Conservation (phyloP, 768 basidiomycete species). For the Termitomyces heimii region DNA sequence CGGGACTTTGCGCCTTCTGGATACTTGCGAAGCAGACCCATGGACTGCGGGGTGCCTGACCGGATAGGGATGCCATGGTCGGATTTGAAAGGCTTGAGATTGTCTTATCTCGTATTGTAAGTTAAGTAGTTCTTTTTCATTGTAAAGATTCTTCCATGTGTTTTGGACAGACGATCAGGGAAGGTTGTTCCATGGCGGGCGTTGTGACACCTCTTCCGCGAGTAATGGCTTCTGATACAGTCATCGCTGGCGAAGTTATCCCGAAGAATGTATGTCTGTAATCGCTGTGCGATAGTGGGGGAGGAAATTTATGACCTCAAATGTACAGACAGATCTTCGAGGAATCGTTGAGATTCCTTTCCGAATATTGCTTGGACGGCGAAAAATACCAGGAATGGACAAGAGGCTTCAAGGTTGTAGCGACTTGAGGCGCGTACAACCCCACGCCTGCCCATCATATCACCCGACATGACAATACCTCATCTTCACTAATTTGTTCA, state of each 20-base stretch:
- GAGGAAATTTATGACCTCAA: no score
- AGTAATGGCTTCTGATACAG: background rate
- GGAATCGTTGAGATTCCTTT: background rate
- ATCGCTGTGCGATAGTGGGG: no score
- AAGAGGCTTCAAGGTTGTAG: background rate
- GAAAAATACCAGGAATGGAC: background rate
- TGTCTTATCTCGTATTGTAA: background rate
- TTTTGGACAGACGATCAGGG: background rate
- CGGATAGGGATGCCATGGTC: constrained; percentile 23
- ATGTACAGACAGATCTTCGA: background rate
- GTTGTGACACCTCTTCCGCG: background rate
- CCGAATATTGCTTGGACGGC: background rate
- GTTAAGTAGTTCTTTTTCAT: background rate
- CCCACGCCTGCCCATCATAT: background rate
- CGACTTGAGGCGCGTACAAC: background rate
- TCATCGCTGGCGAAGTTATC: background rate
- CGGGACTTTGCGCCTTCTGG: constrained; percentile 29
- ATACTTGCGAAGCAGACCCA: constrained; percentile 22
- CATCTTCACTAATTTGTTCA: background rate
- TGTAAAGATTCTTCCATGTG: background rate
- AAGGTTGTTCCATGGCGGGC: background rate
- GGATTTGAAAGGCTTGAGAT: background rate
- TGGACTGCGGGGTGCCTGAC: constrained; percentile 34
- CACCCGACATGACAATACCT: background rate
- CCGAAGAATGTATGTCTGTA: background rate